phyloP scores from a whole-genome alignment of 1,284 basidiomycete genomes.

The Apiotrichum sp. region DNA sequence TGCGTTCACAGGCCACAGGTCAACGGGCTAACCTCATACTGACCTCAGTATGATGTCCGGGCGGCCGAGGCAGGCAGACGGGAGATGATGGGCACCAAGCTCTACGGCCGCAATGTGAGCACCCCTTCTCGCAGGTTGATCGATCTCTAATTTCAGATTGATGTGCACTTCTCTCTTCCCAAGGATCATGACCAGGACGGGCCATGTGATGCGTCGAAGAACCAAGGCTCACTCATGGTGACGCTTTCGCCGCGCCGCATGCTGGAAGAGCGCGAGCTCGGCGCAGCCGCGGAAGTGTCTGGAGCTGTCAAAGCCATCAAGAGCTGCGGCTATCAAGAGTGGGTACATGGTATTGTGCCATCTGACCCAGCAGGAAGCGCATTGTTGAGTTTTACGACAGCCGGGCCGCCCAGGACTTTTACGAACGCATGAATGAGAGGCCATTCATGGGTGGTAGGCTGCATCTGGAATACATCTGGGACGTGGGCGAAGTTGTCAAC shows the following conservation, averaged over 20 bases:
- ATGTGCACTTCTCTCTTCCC: slow-evolving; percentile 94
- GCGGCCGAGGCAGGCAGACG: slow-evolving; percentile 86
- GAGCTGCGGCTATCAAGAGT: slow-evolving; percentile 61
- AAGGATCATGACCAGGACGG: slow-evolving; percentile 69
- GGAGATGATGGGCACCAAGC: slow-evolving; percentile 73
- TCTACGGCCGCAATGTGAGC: slow-evolving; percentile 74
- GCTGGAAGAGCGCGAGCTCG: slow-evolving; percentile 76
- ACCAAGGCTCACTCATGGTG: slow-evolving; percentile 79
- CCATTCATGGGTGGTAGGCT: slow-evolving; percentile 77
- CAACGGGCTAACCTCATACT: background rate
- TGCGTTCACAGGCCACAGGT: slow-evolving; percentile 52
- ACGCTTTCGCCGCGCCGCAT: slow-evolving; percentile 59
- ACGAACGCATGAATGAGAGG: slow-evolving; percentile 70
- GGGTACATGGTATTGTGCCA: background rate
- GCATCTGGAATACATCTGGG: slow-evolving; percentile 85
- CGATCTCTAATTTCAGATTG: slow-evolving; percentile 58
- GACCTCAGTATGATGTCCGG: slow-evolving; percentile 72
- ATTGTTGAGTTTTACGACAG: slow-evolving; percentile 86
- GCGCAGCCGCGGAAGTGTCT: slow-evolving; percentile 73
- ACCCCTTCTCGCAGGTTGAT: no score
- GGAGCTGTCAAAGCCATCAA: slow-evolving; percentile 82
- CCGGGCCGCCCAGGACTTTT: slow-evolving; percentile 71
- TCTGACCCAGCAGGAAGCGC: slow-evolving; percentile 57
- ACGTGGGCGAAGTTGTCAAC: slow-evolving; percentile 52
- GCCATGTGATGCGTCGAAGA: slow-evolving; percentile 75